phyloP scores from a whole-genome alignment of 1,284 basidiomycete species.

The Bothia castanella region DNA sequence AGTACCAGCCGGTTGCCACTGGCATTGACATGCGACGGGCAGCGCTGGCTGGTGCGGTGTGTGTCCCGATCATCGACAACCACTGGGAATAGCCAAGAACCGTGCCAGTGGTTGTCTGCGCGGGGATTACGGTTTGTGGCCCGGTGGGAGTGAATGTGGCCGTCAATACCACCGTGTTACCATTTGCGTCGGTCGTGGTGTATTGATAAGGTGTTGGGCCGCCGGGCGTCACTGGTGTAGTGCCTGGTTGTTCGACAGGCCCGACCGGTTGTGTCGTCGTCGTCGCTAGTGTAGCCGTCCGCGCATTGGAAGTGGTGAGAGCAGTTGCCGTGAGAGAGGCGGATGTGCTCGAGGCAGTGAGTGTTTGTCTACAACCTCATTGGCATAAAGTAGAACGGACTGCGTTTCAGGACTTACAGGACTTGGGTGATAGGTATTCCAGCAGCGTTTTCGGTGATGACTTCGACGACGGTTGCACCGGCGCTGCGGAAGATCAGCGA shows the following conservation, averaged over 20 bases:
- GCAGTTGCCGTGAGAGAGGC: conserved; percentile 22
- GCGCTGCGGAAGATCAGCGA: conserved; percentile 35
- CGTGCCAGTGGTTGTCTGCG: conserved; percentile 44
- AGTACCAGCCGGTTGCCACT: conserved; percentile 32
- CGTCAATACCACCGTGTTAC: conserved; percentile 42
- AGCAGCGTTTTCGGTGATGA: conserved; percentile 41
- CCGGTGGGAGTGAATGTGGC: conserved; percentile 59
- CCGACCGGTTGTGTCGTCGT: conserved; percentile 38
- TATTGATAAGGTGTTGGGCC: conserved; percentile 55
- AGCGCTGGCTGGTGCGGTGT: conserved; percentile 33
- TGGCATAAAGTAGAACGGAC: background rate
- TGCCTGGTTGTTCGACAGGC: conserved; percentile 54
- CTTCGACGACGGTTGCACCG: conserved; percentile 54
- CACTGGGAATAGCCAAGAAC: conserved; percentile 53
- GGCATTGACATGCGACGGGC: conserved; percentile 21
- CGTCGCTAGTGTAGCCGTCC: conserved; percentile 16
- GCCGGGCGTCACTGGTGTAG: conserved; percentile 39
- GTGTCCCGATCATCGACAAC: conserved; percentile 42
- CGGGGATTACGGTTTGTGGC: conserved; percentile 38
- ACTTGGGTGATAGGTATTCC: conserved; percentile 44
- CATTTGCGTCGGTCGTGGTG: conserved; percentile 57
- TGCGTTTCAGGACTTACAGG: conserved; percentile 37
- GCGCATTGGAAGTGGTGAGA: conserved; percentile 22
- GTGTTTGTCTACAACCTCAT: conserved; percentile 24
- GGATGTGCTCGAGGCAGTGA: conserved; percentile 25